Conservation (phyloP, 2,329 filamentous ascomycete species). For the Colletotrichum tanaceti region DNA sequence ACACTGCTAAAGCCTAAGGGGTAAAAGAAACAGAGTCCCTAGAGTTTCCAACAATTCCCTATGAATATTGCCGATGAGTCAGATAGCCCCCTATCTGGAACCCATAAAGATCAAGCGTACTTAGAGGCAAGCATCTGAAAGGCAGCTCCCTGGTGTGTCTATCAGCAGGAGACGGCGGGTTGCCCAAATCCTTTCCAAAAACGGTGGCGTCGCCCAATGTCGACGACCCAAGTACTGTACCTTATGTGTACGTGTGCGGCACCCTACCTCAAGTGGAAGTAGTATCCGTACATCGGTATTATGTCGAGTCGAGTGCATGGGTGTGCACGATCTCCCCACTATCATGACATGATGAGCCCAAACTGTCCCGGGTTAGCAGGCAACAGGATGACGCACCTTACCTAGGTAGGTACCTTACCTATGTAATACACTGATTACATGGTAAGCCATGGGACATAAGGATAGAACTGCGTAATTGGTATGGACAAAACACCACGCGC, state of each 20-base stretch:
- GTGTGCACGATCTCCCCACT: not conserved
- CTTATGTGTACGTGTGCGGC: not conserved
- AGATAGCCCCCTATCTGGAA: no score
- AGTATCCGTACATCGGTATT: no score
- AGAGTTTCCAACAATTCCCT: not conserved
- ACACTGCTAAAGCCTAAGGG: no score
- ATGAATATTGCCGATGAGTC: no score
- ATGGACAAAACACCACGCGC: not conserved
- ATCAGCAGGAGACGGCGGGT: constrained; percentile 11
- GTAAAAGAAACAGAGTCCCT: not conserved
- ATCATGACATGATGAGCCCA: not conserved
- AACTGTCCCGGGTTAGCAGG: not conserved
- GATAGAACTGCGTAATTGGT: not conserved
- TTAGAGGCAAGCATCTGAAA: constrained; percentile 7
- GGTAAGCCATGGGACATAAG: not conserved
- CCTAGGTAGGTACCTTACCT: not conserved
- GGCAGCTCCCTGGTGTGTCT: constrained; percentile 1
- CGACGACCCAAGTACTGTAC: no score
- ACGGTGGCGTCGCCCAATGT: not conserved
- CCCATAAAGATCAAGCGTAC: no score
- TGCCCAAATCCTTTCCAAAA: constrained; percentile 1
- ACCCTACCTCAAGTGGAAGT: not conserved
- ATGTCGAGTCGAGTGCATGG: no score
- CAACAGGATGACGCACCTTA: constrained; percentile 8
- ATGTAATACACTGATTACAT: no score